Base-by-base conservation (phyloP, 306 rosid species). In the Fagus sylvatica region DNA sequence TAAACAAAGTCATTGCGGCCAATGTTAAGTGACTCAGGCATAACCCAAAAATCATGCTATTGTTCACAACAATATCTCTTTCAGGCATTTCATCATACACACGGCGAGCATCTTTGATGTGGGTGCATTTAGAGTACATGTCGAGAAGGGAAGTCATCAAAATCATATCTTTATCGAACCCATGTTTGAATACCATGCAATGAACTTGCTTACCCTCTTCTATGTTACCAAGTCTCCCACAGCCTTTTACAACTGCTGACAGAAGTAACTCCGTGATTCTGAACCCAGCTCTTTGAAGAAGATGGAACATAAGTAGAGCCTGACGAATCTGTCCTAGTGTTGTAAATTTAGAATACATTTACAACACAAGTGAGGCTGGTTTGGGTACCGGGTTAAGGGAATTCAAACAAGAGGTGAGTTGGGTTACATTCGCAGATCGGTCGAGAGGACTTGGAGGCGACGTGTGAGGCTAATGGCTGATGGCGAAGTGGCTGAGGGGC, bases 21-120 rank as follows among this genome's bases (percentile, higher is more conserved):
- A 5, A 22, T 17, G 76, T 67, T 2, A 53, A 60, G 34, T 33
- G 57, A 51, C 62, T 76, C 49, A 40, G 65, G 46, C 79, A 84
- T 49, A 80, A 5, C 71, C 82, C 82, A 17, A 55, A 84, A 53
- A 84, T 67, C 87, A 84, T 84, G 71, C 56, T 72, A 53, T 76
- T 84, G n/a, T 30, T 32, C 2, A 78, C 82, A 30, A 76, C 48
- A 32, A 67, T 55, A 43, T 84, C 81, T 84, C 81, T 83, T 11
- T 54, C 40, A 4, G 84, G 81, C 76, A 83, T 79, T 79, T 83
- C 84, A 71, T 28, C 81, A 30, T 76, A 84, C 65, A 84, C 16
- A 0, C 32, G 57, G 66, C 64, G 80, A 19, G 84, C 87, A 0
- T 67, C 74, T 16, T 42, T 19, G 34, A 76, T 67, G 15, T 53